These are phyloP conservation scores for Trametes cinnabarina DNA, from an alignment of 768 basidiomycete genomes.

Conservation along the genomic window DNA sequence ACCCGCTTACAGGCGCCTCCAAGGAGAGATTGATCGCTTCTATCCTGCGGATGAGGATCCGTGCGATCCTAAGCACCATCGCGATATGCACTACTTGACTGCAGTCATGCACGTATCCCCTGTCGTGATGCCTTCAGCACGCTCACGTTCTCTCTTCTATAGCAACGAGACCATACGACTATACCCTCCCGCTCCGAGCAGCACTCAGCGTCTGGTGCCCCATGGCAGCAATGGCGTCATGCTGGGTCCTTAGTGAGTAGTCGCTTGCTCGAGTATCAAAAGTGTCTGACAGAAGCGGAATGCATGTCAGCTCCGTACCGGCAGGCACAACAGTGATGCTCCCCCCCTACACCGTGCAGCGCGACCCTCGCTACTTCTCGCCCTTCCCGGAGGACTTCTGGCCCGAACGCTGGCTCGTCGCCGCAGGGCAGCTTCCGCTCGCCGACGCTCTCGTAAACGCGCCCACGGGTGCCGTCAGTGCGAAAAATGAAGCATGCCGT, in stretches of 20 bases:
- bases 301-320: conserved; percentile 16
- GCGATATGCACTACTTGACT: conserved; percentile 24
- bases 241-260: conserved; percentile 35
- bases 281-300: neutral
- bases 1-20: conserved; percentile 34
- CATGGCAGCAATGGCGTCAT: conserved; percentile 31
- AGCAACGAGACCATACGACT: conserved; percentile 49
- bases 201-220: conserved; percentile 37
- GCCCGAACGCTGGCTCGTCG: conserved; percentile 44
- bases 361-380: conserved; percentile 45
- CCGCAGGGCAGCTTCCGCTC: conserved; percentile 1
- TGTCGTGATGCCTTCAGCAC: no score
- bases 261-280: no score
- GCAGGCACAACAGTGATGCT: conserved; percentile 31
- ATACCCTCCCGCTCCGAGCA: conserved; percentile 41
- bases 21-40: conserved; percentile 39
- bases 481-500: no score
- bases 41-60: conserved; percentile 36
- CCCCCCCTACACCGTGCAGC: conserved; percentile 42
- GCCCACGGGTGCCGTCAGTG: neutral
- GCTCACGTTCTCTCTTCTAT: neutral
- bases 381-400: conserved; percentile 40
- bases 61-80: conserved; percentile 5
- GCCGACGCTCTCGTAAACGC: neutral
- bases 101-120: conserved; percentile 23